Evolutionary conservation across 805 yeast genomes (phyloP), one percentile per base, ranked within the genome.

Genomic region (Kodamaea restingae): DNA sequence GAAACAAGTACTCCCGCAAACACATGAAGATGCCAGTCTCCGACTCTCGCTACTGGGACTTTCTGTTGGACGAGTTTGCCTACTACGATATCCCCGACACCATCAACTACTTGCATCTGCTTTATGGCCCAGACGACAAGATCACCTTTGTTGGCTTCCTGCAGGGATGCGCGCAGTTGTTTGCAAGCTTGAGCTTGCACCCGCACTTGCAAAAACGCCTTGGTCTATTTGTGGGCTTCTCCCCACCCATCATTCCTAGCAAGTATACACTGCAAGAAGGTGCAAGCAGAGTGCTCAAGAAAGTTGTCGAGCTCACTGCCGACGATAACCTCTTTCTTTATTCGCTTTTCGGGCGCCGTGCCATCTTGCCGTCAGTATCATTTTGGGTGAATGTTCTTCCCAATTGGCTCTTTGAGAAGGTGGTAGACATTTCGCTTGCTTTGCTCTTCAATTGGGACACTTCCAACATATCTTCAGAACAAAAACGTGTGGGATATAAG

Each of bases 121-220:
- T 40, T 28, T 58, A 59, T 38, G n/a, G 36, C 1, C 43, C 40
- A 9, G 34, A 27, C 5, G 46, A 40, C n/a, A 46, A 46, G 30
- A 45, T 60, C 20, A 50, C 59, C 2, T 60, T 56, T 34, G 42
- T 60, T 18, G 65, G 65, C 15, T 60, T 60, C 40, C 51, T 57
- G 3, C 65, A 60, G 38, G 65, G 65, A 3, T 58, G 62, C 36
- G 51, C 63, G 2, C 65, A 60, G 43, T 39, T 58, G 15, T 52
- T 60, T 42, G 65, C 63, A n/a, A 49, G 60, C 40, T 46, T 58
- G 35, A 56, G 63, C 36, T 47, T 60, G 31, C 36, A 43, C 2
- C 45, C 58, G 29, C 56, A 58, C 34, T 14, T 43, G 4, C 48
- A 48, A 24, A 36, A 39, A 10, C 18, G 26, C 18, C 38, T 60